Percentiles rank a stretch among this genome's conserved stretches.
Conservation (phyloP, 1,284 basidiomycete species). For the Xerocomus minutiporus region DNA sequence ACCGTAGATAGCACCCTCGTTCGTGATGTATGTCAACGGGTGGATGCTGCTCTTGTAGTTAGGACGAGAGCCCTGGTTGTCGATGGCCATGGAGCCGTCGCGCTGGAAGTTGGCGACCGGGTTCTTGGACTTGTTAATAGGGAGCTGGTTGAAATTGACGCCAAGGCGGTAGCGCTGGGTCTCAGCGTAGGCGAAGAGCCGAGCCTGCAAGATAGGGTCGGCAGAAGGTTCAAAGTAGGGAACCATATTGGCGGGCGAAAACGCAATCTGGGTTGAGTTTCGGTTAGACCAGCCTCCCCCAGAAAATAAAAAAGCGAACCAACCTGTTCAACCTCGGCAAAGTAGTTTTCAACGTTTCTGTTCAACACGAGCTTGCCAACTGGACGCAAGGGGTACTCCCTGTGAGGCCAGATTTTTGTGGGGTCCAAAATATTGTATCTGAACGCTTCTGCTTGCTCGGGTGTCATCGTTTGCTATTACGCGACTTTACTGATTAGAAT, state of each 20-base stretch:
- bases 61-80: conserved; percentile 78
- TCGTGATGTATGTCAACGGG: conserved; percentile 50
- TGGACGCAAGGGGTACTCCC: conserved; percentile 79
- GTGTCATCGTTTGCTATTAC: conserved; percentile 80
- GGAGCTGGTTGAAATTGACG: conserved; percentile 83
- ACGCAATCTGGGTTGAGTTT: conserved; percentile 54
- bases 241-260: conserved; percentile 81
- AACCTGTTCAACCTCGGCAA: conserved; percentile 83
- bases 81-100: conserved; percentile 62
- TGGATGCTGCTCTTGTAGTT: conserved; percentile 80
- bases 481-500: conserved; percentile 11
- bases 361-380: conserved; percentile 85
- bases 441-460: conserved; percentile 85
- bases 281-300: conserved; percentile 17
- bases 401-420: conserved; percentile 87
- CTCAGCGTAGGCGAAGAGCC: conserved; percentile 94
- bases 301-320: conserved; percentile 13
- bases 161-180: conserved; percentile 88
- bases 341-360: conserved; percentile 83
- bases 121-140: conserved; percentile 77
- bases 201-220: conserved; percentile 89
- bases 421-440: conserved; percentile 86
- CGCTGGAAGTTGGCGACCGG: conserved; percentile 86
- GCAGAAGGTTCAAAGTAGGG: conserved; percentile 85
- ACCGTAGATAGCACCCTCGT: background rate